phyloP scores from a whole-genome alignment of 2,329 filamentous ascomycete genomes.

The Fusarium proliferatum region DNA sequence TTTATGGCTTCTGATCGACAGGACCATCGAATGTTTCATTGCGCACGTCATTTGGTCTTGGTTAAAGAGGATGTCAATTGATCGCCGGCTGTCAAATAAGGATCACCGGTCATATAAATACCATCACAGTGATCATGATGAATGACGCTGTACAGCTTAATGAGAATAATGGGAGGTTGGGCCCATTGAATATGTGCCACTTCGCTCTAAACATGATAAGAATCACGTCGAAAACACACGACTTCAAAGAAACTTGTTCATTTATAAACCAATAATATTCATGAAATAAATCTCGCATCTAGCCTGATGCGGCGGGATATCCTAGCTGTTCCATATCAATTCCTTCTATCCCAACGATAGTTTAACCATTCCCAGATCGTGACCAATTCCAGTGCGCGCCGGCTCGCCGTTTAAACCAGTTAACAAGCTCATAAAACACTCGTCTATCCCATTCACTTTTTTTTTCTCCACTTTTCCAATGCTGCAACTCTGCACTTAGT shows the following conservation, averaged over 20 bases:
- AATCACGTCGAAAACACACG: neutral
- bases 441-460: neutral
- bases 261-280: neutral
- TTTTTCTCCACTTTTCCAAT: neutral
- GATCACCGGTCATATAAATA: neutral
- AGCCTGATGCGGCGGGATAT: slow-evolving; percentile 21
- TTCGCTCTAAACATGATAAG: neutral
- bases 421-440: slow-evolving; percentile 1
- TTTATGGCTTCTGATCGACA: slow-evolving; percentile 23
- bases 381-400: slow-evolving; percentile 14
- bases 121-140: neutral
- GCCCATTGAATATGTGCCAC: neutral
- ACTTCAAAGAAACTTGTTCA: neutral
- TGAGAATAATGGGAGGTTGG: neutral
- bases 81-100: neutral
- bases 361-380: neutral
- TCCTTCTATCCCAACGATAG: neutral
- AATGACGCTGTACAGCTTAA: neutral
- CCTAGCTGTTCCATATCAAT: slow-evolving; percentile 1
- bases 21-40: slow-evolving; percentile 23
- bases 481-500: slow-evolving; percentile 22
- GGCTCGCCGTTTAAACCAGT: neutral
- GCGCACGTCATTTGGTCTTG: slow-evolving; percentile 20
- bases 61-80: neutral
- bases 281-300: neutral